A percentile compares a stretch with the other conserved stretches of the same genome.
phyloP scores from a whole-genome alignment of 306 rosid species.

The Cercis canadensis region DNA sequence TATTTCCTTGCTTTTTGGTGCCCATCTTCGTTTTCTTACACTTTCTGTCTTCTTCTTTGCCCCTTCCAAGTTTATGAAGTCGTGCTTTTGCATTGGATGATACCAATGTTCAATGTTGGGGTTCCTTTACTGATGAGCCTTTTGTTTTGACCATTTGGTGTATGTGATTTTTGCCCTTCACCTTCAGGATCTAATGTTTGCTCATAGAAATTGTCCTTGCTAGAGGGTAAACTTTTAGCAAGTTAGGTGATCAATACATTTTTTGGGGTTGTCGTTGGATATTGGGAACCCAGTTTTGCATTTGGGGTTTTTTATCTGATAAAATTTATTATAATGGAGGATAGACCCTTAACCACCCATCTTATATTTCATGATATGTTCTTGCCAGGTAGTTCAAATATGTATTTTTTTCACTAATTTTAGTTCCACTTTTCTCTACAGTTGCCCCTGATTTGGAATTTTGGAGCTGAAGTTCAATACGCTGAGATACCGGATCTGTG shows the following conservation, averaged over 20 bases:
- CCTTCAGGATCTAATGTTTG: slow-evolving; percentile 40
- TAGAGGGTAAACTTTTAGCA: not conserved
- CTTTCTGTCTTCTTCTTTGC: slow-evolving; percentile 3
- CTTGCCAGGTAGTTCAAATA: slow-evolving; percentile 9
- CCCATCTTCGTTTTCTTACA: not conserved
- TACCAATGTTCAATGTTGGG: slow-evolving; percentile 16
- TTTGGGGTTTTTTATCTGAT: not conserved
- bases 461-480: slow-evolving; percentile 34
- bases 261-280: slow-evolving; percentile 27
- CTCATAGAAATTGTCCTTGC: not conserved
- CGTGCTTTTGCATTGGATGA: slow-evolving; percentile 24
- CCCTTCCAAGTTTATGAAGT: slow-evolving; percentile 37
- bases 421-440: slow-evolving; percentile 29
- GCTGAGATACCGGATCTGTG: slow-evolving; percentile 34
- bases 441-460: slow-evolving; percentile 37
- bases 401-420: slow-evolving; percentile 17
- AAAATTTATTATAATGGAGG: not conserved
- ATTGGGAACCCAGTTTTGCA: not conserved
- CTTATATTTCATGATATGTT: slow-evolving; percentile 8
- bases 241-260: slow-evolving; percentile 5
- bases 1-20: slow-evolving; percentile 37
- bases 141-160: slow-evolving; percentile 15
- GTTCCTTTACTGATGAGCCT: not conserved
- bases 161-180: slow-evolving; percentile 26
- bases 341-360: not conserved